Evolutionary conservation across 345 rosid genomes (phyloP).

Genomic region (Leavenworthia alabamica): DNA sequence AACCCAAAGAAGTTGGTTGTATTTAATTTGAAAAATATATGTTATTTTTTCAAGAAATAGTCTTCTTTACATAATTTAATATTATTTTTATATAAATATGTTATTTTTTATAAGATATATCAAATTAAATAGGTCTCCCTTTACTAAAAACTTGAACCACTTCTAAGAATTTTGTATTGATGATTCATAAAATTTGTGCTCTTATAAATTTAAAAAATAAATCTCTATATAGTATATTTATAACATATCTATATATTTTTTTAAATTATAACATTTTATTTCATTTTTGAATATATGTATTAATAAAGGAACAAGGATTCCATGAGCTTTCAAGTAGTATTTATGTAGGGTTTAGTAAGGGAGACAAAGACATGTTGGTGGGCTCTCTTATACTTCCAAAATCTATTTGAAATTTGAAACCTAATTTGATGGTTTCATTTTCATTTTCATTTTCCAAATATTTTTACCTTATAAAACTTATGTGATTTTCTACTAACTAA

Average conservation of each 20-base stretch:
- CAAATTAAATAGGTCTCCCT: not conserved
- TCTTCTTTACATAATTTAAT: not conserved
- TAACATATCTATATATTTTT: no score
- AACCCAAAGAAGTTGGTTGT: conserved; percentile 49
- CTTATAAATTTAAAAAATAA: no score
- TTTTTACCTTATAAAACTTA: not conserved
- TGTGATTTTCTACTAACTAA: not conserved
- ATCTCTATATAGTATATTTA: no score
- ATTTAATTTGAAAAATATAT: conserved; percentile 36
- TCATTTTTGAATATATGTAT: no score
- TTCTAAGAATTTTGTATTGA: conserved; percentile 1
- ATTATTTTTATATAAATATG: not conserved
- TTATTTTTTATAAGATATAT: not conserved
- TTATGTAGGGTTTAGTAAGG: conserved; percentile 32
- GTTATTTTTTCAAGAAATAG: not conserved
- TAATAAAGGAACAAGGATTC: conserved; percentile 27
- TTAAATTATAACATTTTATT: no score
- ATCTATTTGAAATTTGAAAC: conserved; percentile 19
- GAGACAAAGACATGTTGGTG: conserved; percentile 29
- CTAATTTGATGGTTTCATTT: not conserved
- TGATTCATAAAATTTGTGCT: not conserved
- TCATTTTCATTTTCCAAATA: not conserved
- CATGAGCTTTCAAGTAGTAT: conserved; percentile 37
- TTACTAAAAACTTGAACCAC: conserved; percentile 1
- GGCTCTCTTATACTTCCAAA: conserved; percentile 18